Conservation (phyloP, 495 filamentous ascomycete species). For the Cercophora sp. region DNA sequence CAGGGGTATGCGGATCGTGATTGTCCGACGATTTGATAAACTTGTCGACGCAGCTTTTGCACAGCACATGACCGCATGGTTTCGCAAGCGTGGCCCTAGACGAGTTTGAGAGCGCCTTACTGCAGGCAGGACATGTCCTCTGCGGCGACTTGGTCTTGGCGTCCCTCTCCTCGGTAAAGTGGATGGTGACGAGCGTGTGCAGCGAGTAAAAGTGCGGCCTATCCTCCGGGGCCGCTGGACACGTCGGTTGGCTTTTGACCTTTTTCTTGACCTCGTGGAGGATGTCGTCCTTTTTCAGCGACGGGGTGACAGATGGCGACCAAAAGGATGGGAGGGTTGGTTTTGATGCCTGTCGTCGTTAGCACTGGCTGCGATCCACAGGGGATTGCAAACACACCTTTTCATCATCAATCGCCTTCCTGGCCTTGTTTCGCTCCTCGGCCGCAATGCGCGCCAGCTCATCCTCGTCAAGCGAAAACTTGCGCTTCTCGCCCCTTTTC, state of each 20-base stretch:
- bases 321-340: constrained; percentile 87
- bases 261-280: constrained; percentile 58
- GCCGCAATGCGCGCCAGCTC: constrained; percentile 67
- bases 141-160: constrained; percentile 44
- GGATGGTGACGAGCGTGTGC: constrained; percentile 72
- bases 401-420: constrained; percentile 65
- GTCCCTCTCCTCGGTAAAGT: constrained; percentile 75
- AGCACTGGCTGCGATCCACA: neutral
- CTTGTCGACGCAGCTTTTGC: constrained; percentile 79
- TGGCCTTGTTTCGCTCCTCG: constrained; percentile 66
- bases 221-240: constrained; percentile 70
- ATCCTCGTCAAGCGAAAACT: constrained; percentile 79
- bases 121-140: constrained; percentile 82
- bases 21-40: constrained; percentile 66
- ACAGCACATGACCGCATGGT: constrained; percentile 92
- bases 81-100: constrained; percentile 83
- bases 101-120: constrained; percentile 76
- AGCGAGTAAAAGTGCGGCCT: constrained; percentile 74
- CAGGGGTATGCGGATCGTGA: constrained; percentile 62
- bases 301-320: constrained; percentile 81
- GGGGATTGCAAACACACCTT: constrained; percentile 49
- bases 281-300: constrained; percentile 44
- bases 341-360: constrained; percentile 50
- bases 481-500: constrained; percentile 60
- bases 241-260: constrained; percentile 68